Evolutionary conservation across 352 stramenopile genomes (phyloP).

Genomic region (Phytophthora sp.): DNA sequence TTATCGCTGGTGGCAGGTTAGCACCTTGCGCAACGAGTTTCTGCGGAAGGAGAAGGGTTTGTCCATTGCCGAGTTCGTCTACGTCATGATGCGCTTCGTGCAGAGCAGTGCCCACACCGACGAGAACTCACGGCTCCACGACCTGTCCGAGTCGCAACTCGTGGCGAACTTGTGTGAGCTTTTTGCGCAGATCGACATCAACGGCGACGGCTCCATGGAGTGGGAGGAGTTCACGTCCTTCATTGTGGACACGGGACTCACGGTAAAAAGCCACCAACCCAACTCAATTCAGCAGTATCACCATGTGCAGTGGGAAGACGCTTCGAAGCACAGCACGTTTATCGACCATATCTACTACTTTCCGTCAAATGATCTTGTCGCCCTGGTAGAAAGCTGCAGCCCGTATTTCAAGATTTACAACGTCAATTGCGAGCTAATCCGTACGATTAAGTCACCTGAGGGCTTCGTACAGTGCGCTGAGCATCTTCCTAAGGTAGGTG

Average conservation of each 20-base stretch:
- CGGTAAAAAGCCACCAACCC: conserved; percentile 81
- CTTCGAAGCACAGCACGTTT: conserved; percentile 85
- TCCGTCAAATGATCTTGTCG: conserved; percentile 65
- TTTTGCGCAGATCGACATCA: conserved; percentile 93
- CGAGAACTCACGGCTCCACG: conserved; percentile 69
- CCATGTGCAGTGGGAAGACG: conserved; percentile 78
- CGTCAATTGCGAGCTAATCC: conserved; percentile 68
- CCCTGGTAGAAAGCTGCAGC: conserved; percentile 78
- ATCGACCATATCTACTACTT: conserved; percentile 91
- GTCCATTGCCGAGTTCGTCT: conserved; percentile 85
- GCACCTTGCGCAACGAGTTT: conserved; percentile 83
- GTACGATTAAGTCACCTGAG: conserved; percentile 66
- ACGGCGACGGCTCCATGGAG: conserved; percentile 91
- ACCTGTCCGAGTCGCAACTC: conserved; percentile 77
- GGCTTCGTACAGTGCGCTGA: conserved; percentile 83
- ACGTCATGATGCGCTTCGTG: conserved; percentile 88
- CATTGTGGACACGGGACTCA: conserved; percentile 90
- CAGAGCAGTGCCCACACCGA: conserved; percentile 55
- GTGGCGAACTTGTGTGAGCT: conserved; percentile 89
- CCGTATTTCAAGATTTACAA: conserved; percentile 87
- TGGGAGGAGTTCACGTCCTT: conserved; percentile 93
- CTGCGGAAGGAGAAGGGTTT: conserved; percentile 82
- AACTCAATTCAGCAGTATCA: conserved; percentile 91
- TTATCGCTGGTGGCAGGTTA: conserved; percentile 48
- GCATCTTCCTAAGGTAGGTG: conserved; percentile 62